Conservation (phyloP, 1,284 basidiomycete species). For the Leccinum pallidistipes region DNA sequence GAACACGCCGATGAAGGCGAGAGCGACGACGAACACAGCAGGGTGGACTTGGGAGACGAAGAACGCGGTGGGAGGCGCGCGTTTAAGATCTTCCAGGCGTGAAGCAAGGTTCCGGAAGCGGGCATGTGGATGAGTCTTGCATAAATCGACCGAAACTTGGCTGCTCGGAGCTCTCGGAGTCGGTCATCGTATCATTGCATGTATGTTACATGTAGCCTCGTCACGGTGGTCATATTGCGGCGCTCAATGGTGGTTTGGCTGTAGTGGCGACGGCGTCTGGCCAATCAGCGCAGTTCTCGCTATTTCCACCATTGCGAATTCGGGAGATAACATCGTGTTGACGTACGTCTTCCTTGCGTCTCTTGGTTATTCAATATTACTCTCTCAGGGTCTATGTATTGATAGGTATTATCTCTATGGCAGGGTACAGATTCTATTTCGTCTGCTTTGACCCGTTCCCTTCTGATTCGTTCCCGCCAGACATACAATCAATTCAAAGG, state of each 20-base stretch:
- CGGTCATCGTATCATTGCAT: background rate
- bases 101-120: constrained; percentile 57
- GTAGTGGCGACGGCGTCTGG: constrained; percentile 81
- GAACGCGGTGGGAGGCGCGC: constrained; percentile 58
- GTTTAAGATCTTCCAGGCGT: constrained; percentile 62
- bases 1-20: constrained; percentile 45
- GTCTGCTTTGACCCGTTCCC: background rate
- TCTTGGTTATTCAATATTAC: no score
- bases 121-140: constrained; percentile 81
- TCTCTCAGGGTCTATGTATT: background rate
- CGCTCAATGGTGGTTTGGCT: constrained; percentile 80
- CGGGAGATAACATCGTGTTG: constrained; percentile 84
- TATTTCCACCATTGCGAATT: constrained; percentile 59
- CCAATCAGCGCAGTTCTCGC: constrained; percentile 84
- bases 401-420: constrained; percentile 62
- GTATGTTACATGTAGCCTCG: background rate
- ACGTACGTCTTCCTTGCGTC: constrained; percentile 42
- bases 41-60: constrained; percentile 26
- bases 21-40: constrained; percentile 32
- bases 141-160: constrained; percentile 16
- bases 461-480: constrained; percentile 27
- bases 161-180: background rate
- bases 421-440: constrained; percentile 48
- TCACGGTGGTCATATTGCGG: constrained; percentile 58
- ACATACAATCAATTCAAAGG: constrained; percentile 91